phyloP scores from a whole-genome alignment of 1,284 basidiomycete species.

The Tilletiopsis washingtonensis region DNA sequence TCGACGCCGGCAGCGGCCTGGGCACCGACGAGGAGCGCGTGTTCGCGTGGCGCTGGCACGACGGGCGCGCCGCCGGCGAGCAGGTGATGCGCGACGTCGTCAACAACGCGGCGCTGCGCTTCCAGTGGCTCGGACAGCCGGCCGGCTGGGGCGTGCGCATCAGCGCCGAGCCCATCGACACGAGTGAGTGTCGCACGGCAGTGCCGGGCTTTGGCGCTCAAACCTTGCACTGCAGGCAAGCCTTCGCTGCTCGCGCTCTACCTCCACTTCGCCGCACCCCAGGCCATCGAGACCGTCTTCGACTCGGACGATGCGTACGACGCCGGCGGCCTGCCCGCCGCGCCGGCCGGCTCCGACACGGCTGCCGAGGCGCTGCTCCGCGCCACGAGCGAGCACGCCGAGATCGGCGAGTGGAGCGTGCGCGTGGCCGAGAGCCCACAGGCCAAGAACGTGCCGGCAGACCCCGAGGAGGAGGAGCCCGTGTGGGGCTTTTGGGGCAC shows the following conservation, averaged over 20 bases:
- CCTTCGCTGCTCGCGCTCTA: not conserved
- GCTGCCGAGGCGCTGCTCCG: too few relatives aligned
- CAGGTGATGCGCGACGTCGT: slow-evolving; percentile 70
- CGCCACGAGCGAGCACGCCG: not conserved
- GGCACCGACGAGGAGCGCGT: slow-evolving; percentile 67
- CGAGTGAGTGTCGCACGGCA: slow-evolving; percentile 50
- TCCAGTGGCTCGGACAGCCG: slow-evolving; percentile 9
- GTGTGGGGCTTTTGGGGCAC: not conserved
- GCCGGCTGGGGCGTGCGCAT: slow-evolving; percentile 82
- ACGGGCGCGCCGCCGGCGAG: slow-evolving; percentile 72
- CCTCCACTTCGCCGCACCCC: not conserved
- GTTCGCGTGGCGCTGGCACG: slow-evolving; percentile 82
- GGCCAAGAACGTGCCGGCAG: not conserved
- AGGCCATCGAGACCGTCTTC: not conserved
- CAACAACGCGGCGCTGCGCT: slow-evolving; percentile 62
- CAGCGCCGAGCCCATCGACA: slow-evolving; percentile 68
- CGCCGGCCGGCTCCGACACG: too few relatives aligned
- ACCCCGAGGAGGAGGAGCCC: not conserved
- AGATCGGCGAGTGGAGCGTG: not conserved
- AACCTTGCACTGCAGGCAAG: not conserved
- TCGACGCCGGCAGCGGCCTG: slow-evolving; percentile 76
- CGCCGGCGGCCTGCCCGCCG: not conserved
- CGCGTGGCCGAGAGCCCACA: not conserved
- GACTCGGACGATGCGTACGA: not conserved
- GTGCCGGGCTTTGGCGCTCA: too few relatives aligned